Percentiles rank a stretch among this genome's conserved stretches.
Evolutionary conservation across 164 flowering plant species (phyloP).

Genomic region (Sedum album): DNA sequence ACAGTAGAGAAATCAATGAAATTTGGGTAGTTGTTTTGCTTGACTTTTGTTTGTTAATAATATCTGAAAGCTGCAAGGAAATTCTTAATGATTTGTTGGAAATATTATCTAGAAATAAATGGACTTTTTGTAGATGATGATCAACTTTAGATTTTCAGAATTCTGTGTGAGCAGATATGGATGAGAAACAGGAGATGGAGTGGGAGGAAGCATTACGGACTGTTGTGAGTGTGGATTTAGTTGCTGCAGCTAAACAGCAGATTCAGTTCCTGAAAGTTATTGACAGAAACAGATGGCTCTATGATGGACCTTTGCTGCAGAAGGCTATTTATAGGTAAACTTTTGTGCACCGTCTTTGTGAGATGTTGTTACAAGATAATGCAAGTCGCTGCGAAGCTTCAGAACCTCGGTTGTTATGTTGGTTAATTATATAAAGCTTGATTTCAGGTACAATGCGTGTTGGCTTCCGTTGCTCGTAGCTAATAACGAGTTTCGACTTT

Average conservation of each 20-base stretch:
- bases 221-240: conserved; percentile 40
- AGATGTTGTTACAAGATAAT: neutral
- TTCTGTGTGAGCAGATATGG: conserved; percentile 15
- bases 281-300: conserved; percentile 37
- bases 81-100: neutral
- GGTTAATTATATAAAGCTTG: neutral
- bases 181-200: conserved; percentile 37
- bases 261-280: conserved; percentile 55
- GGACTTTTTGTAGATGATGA: neutral
- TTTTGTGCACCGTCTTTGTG: neutral
- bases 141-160: neutral
- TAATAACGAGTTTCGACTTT: conserved; percentile 24
- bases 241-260: conserved; percentile 52
- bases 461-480: conserved; percentile 74
- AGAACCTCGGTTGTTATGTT: neutral
- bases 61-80: neutral
- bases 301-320: conserved; percentile 14
- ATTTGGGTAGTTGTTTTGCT: neutral
- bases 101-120: neutral
- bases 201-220: conserved; percentile 69
- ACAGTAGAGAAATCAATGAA: neutral
- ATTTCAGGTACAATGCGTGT: conserved; percentile 45
- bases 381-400: neutral
- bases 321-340: conserved; percentile 14
- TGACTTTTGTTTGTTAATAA: neutral